Percentiles rank a stretch among this genome's conserved stretches.
Evolutionary conservation across 352 stramenopile genomes (phyloP).

Genomic region (Blastocystis sp.): DNA sequence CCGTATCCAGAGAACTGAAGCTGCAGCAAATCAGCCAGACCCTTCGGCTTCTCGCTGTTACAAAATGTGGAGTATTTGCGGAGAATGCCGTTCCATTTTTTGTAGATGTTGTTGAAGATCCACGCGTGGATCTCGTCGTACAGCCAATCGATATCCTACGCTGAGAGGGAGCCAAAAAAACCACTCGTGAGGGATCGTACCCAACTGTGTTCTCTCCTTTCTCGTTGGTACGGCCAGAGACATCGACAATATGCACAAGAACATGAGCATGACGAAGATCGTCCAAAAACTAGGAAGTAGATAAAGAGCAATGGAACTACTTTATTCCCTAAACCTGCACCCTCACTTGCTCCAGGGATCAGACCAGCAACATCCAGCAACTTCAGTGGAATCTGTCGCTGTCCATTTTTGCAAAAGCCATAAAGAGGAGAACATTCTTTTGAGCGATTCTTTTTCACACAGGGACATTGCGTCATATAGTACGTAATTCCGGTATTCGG

Average conservation of each 20-base stretch:
- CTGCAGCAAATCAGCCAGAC: slow-evolving; percentile 26
- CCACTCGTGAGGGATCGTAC: slow-evolving; percentile 71
- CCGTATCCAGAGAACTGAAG: slow-evolving; percentile 64
- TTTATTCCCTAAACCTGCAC: slow-evolving; percentile 92
- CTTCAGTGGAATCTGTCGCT: slow-evolving; percentile 69
- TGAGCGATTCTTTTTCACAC: neutral
- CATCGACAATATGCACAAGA: slow-evolving; percentile 81
- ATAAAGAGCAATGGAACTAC: slow-evolving; percentile 74
- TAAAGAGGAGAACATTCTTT: slow-evolving; percentile 46
- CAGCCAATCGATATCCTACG: slow-evolving; percentile 79
- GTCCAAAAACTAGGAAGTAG: slow-evolving; percentile 72
- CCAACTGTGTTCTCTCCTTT: slow-evolving; percentile 77
- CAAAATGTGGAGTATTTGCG: slow-evolving; percentile 73
- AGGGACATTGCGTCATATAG: slow-evolving; percentile 75
- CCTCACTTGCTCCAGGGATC: slow-evolving; percentile 81
- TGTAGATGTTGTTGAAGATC: slow-evolving; percentile 80
- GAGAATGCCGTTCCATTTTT: slow-evolving; percentile 73
- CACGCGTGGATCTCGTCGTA: slow-evolving; percentile 77
- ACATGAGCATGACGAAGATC: slow-evolving; percentile 78
- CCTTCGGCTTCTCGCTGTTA: slow-evolving; percentile 63
- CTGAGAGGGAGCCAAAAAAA: neutral
- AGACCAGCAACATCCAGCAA: slow-evolving; percentile 85
- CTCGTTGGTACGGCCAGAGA: slow-evolving; percentile 78
- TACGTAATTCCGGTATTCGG: slow-evolving; percentile 80
- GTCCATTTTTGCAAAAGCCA: slow-evolving; percentile 51